phyloP scores from a whole-genome alignment of 2,329 filamentous ascomycete species.

The Zarea fungicola region DNA sequence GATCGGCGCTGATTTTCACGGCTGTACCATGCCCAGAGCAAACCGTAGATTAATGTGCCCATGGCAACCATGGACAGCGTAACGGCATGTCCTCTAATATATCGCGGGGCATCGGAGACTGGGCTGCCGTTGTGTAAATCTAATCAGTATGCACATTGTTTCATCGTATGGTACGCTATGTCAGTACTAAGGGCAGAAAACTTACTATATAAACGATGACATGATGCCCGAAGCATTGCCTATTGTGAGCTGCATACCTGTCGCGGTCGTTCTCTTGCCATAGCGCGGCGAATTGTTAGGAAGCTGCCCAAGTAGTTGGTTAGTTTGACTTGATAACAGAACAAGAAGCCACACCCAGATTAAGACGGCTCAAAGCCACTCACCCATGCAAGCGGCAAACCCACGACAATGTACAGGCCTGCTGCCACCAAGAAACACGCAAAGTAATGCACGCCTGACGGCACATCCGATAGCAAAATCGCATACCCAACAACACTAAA shows the following conservation, averaged over 20 bases:
- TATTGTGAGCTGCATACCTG: constrained; percentile 63
- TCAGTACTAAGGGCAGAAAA: neutral
- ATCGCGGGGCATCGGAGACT: constrained; percentile 48
- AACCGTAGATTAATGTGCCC: constrained; percentile 45
- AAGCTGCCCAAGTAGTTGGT: constrained; percentile 26
- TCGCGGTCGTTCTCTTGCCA: constrained; percentile 69
- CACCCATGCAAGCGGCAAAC: constrained; percentile 51
- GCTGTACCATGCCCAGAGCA: constrained; percentile 50
- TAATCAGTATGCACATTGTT: too few relatives aligned
- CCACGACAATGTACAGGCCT: constrained; percentile 61
- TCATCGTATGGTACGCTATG: too few relatives aligned
- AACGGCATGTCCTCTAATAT: constrained; percentile 56
- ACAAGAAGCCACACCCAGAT: neutral
- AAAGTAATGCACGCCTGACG: constrained; percentile 64
- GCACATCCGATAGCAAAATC: constrained; percentile 56
- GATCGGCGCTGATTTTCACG: constrained; percentile 42
- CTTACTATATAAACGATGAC: constrained; percentile 60
- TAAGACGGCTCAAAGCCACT: constrained; percentile 10
- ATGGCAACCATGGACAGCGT: constrained; percentile 54
- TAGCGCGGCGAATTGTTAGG: constrained; percentile 68
- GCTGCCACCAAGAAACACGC: constrained; percentile 71
- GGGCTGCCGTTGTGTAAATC: constrained; percentile 29
- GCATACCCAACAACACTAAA: constrained; percentile 65
- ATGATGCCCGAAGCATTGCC: constrained; percentile 69
- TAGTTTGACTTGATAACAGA: neutral